Evolutionary conservation across 306 rosid genomes (phyloP).

Genomic region (Geum urbanum): DNA sequence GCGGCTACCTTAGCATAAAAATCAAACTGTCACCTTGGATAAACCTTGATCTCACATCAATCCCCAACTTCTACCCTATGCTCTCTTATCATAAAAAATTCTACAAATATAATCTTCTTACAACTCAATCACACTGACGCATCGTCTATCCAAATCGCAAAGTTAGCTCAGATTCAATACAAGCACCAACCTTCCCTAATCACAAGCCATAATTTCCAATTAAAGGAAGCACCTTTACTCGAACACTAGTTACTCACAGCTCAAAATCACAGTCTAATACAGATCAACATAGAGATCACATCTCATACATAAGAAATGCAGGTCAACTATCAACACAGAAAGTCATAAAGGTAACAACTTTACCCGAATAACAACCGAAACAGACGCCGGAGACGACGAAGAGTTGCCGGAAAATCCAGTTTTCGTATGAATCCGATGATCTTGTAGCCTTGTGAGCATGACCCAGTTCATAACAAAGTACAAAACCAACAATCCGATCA

Average conservation of each 20-base stretch:
- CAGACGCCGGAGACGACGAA: constrained; percentile 14
- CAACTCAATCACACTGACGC: not conserved
- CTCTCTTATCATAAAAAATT: not conserved
- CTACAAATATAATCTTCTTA: not conserved
- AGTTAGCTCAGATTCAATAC: not conserved
- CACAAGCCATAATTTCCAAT: not conserved
- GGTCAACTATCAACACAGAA: not conserved
- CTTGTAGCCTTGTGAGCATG: constrained; percentile 60
- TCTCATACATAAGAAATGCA: not conserved
- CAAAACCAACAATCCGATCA: constrained; percentile 45
- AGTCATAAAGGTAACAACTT: not conserved
- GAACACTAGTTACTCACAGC: not conserved
- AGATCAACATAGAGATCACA: not conserved
- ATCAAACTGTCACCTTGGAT: too few relatives aligned
- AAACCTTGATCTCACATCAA: too few relatives aligned
- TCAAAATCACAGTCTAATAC: not conserved
- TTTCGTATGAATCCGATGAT: constrained; percentile 28
- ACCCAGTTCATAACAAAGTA: constrained; percentile 62
- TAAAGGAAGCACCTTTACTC: not conserved
- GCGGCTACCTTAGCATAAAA: too few relatives aligned
- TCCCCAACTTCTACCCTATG: not conserved
- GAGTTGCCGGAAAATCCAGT: constrained; percentile 29
- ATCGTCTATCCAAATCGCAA: not conserved
- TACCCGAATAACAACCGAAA: not conserved
- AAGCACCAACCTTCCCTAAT: not conserved